These are phyloP conservation scores for Hanseniaspora sp. DNA, from an alignment of 1,139 yeast genomes.

Conservation along the genomic window DNA sequence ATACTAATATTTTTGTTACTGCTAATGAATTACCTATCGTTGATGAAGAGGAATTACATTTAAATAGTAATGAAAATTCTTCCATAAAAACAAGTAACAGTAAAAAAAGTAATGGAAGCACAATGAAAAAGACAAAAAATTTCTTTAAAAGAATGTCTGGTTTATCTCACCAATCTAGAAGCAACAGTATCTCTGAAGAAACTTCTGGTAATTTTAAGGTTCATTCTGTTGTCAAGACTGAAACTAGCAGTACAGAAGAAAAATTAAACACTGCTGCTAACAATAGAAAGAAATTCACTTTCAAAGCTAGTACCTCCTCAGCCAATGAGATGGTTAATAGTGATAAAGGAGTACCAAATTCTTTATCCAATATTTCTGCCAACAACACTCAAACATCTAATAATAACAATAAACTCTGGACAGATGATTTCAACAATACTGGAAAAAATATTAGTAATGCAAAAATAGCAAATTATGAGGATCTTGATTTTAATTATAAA, in stretches of 20 bases:
- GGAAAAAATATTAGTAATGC: not conserved
- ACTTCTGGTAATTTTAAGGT: not conserved
- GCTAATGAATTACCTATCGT: conserved; percentile 12
- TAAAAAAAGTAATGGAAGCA: not conserved
- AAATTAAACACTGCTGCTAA: not conserved
- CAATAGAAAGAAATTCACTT: conserved; percentile 3
- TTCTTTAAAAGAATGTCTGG: conserved; percentile 15
- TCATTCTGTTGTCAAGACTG: conserved; percentile 21
- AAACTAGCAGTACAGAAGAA: conserved; percentile 22
- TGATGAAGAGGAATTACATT: not conserved
- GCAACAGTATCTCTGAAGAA: conserved; percentile 12
- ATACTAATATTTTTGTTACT: conserved; percentile 13
- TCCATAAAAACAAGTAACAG: not conserved
- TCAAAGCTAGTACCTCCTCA: conserved; percentile 9
- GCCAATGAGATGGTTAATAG: not conserved
- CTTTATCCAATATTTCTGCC: not conserved
- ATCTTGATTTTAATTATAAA: not conserved
- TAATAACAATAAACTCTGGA: not conserved
- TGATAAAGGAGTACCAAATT: not conserved
- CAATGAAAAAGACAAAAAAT: conserved; percentile 14
- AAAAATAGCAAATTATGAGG: not conserved
- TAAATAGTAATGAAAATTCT: not conserved
- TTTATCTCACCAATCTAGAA: conserved; percentile 12
- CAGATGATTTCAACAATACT: not conserved
- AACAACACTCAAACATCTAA: not conserved